Evolutionary conservation across 2,329 filamentous ascomycete genomes (phyloP).

Genomic region (Tolypocladium pustulatum): DNA sequence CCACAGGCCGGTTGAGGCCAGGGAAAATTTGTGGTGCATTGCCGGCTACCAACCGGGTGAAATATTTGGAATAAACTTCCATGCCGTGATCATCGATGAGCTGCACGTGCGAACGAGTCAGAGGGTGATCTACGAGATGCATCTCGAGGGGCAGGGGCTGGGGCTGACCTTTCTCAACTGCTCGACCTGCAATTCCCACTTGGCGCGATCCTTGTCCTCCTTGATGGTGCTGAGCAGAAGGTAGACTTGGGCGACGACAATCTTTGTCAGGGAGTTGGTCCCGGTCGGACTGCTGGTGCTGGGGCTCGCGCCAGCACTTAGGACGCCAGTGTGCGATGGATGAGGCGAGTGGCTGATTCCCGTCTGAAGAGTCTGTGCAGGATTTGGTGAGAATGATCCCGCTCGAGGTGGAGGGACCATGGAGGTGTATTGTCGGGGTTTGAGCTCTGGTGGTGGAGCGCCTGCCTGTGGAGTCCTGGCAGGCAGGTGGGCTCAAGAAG

Average conservation of each 20-base stretch:
- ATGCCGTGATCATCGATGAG: constrained; percentile 97
- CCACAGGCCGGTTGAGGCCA: constrained; percentile 58
- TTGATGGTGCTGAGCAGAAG: constrained; percentile 89
- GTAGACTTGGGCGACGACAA: constrained; percentile 91
- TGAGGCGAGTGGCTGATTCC: constrained; percentile 45
- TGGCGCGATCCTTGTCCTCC: constrained; percentile 79
- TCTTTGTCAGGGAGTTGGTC: constrained; percentile 68
- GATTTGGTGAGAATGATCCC: constrained; percentile 55
- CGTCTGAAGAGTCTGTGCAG: constrained; percentile 46
- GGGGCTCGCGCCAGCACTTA: constrained; percentile 51
- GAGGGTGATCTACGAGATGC: not conserved
- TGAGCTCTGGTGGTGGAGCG: constrained; percentile 19
- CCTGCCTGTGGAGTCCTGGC: constrained; percentile 25
- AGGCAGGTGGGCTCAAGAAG: constrained; percentile 20
- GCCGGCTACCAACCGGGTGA: constrained; percentile 80
- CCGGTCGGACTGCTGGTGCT: constrained; percentile 53
- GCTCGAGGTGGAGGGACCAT: constrained; percentile 51
- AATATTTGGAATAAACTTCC: constrained; percentile 96
- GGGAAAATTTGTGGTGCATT: constrained; percentile 91
- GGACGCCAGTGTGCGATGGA: constrained; percentile 43
- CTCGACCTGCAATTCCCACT: constrained; percentile 87
- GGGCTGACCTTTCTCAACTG: constrained; percentile 76
- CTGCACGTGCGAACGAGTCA: constrained; percentile 32
- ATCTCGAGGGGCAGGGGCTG: not conserved
- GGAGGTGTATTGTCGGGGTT: constrained; percentile 29